These are phyloP conservation scores for Pochonia chlamydosporia DNA, from an alignment of 2,329 filamentous ascomycete species.

Conservation along the genomic window DNA sequence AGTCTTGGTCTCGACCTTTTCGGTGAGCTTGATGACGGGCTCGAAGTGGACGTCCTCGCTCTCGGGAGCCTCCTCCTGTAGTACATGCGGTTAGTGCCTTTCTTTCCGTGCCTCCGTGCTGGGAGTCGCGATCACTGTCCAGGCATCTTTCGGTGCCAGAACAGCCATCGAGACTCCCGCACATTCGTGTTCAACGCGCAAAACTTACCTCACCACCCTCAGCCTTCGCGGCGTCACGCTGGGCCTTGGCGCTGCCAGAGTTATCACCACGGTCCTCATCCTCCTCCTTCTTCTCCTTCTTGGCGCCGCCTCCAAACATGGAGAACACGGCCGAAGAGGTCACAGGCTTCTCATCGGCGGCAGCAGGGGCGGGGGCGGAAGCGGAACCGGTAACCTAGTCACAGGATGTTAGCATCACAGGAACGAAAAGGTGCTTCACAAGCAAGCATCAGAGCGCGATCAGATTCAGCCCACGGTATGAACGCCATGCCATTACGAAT, in stretches of 20 bases:
- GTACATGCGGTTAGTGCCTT: conserved; percentile 4
- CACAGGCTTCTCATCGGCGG: conserved; percentile 27
- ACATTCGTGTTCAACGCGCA: not conserved
- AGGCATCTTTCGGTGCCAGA: too few relatives aligned
- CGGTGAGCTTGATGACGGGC: conserved; percentile 90
- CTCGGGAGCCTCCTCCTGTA: conserved; percentile 70
- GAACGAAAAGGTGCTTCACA: not conserved
- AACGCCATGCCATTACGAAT: too few relatives aligned
- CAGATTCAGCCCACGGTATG: too few relatives aligned
- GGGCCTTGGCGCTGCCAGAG: conserved; percentile 81
- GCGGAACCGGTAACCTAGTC: not conserved
- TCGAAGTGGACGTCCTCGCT: conserved; percentile 95
- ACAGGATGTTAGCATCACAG: not conserved
- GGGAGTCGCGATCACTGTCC: too few relatives aligned
- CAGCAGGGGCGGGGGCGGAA: conserved; percentile 12
- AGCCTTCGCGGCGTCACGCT: conserved; percentile 56
- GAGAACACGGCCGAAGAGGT: conserved; percentile 74
- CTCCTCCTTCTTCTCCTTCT: conserved; percentile 88
- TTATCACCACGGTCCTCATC: conserved; percentile 77
- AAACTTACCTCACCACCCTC: conserved; percentile 51
- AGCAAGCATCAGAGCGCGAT: not conserved
- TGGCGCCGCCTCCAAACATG: conserved; percentile 97
- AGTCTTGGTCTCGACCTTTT: conserved; percentile 95
- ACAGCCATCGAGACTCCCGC: not conserved
- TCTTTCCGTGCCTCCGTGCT: not conserved